A percentile compares a stretch with the other conserved stretches of the same genome.
Conservation (phyloP, 2,329 filamentous ascomycete genomes). For the Aspergillus proliferans region DNA sequence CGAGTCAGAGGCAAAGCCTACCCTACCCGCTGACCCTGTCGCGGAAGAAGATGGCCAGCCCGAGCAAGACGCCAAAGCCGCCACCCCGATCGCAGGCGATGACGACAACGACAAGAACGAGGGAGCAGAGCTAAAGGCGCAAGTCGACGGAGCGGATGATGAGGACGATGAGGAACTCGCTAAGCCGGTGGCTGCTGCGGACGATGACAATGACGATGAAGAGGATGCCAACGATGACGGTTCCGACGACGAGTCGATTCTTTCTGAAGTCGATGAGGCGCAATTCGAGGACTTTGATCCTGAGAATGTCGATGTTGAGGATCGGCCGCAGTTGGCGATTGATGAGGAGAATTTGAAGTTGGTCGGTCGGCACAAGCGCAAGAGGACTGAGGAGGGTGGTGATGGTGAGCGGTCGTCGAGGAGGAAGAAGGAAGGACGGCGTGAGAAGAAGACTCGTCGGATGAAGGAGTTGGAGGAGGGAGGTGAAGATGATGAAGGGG, state of each 20-base stretch:
- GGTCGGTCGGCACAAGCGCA: constrained; percentile 58
- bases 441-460: constrained; percentile 61
- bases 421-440: constrained; percentile 53
- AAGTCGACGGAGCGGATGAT: constrained; percentile 10
- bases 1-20: constrained; percentile 18
- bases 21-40: constrained; percentile 14
- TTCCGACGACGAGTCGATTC: constrained; percentile 56
- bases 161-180: constrained; percentile 10
- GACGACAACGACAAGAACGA: constrained; percentile 11
- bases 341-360: constrained; percentile 57
- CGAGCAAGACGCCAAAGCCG: constrained; percentile 19
- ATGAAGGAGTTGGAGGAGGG: constrained; percentile 60
- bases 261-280: constrained; percentile 60
- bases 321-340: constrained; percentile 52
- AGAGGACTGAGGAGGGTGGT: constrained; percentile 55
- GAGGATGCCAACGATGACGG: constrained; percentile 30
- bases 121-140: constrained; percentile 7
- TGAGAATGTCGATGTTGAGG: constrained; percentile 54
- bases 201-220: constrained; percentile 12
- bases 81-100: constrained; percentile 21
- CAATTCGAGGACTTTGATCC: constrained; percentile 62
- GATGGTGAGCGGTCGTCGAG: constrained; percentile 65
- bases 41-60: constrained; percentile 9
- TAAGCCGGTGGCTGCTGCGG: constrained; percentile 15
- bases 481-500: constrained; percentile 48